phyloP scores from a whole-genome alignment of 164 flowering plant species.

The Tetracentron sinense region DNA sequence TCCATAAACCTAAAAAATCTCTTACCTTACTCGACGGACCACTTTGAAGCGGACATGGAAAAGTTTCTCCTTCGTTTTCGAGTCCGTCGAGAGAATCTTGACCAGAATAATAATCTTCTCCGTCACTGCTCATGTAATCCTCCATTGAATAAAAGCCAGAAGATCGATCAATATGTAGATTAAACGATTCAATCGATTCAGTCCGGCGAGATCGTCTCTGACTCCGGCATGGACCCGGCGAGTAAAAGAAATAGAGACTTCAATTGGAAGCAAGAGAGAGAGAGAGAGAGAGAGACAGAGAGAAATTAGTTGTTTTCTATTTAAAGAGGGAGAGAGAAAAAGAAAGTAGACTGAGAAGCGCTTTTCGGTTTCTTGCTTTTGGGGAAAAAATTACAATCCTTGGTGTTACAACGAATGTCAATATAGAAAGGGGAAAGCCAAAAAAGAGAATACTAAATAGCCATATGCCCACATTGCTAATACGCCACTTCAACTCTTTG shows the following conservation, averaged over 20 bases:
- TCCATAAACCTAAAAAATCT: not conserved
- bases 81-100: conserved; percentile 50
- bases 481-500: no score
- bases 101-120: conserved; percentile 45
- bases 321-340: no score
- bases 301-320: no score
- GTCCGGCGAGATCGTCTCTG: conserved; percentile 11
- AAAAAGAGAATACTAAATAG: no score
- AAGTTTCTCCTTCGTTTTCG: conserved; percentile 47
- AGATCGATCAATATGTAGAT: not conserved
- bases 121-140: conserved; percentile 44
- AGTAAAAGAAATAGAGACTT: not conserved
- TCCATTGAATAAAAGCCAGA: conserved; percentile 24
- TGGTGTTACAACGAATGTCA: no score
- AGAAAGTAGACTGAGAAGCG: no score
- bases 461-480: no score
- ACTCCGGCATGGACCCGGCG: not conserved
- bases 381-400: no score
- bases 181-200: not conserved
- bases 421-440: no score
- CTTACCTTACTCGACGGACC: conserved; percentile 28
- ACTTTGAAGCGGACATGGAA: conserved; percentile 27
- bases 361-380: no score
- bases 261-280: not conserved
- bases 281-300: not conserved